Evolutionary conservation across 148 eudicot genomes (phyloP), one percentile per base, ranked within the genome.

Genomic region (Tetragonia tetragonoides): DNA sequence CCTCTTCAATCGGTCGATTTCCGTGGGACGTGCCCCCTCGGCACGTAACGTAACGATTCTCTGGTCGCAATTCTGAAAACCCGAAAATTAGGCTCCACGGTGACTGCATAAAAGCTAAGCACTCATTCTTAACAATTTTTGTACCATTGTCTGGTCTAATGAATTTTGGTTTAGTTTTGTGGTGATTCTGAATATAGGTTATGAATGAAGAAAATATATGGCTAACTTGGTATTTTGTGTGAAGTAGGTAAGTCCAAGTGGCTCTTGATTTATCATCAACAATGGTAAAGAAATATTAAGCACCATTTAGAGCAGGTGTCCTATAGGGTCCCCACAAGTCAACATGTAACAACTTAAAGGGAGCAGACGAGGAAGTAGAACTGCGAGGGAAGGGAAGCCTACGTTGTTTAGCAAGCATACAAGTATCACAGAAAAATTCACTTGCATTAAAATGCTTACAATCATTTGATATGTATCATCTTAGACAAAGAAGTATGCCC

Each of bases 241-340:
- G 68, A 2, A 65, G 7, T 2, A 65, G 18, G 11, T 28, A 65
- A 6, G 63, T 65, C 39, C 68, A 28, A 28, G 42, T 38, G 37
- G 68, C 5, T 37, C 41, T 65, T 6, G 68, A 10, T 34, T 24
- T 7, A 34, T 65, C 68, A 65, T 65, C 68, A 0, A 65, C 68
- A 3, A 65, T 28, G 0, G 68, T 65, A 1, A 65, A 10, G 10
- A 65, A 65, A 10, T 28, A 65, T 3, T 5, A 3, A 34, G 68
- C 68, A 28, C 68, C 68, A 65, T 28, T 28, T 11, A 11, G 10
- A 6, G 68, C 41, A 2, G 16, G 39, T 12, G 3, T 65, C 11
- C 10, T 28, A 65, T 74, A 74, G 1, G 68, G 56, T 1, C 77
- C 77, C 77, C 68, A 74, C 0, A 74, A 12, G 10, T 74, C 77